Evolutionary conservation across 208 protist genomes (phyloP), one percentile per base, ranked within the genome.

Genomic region (Tetramitus jugosus): DNA sequence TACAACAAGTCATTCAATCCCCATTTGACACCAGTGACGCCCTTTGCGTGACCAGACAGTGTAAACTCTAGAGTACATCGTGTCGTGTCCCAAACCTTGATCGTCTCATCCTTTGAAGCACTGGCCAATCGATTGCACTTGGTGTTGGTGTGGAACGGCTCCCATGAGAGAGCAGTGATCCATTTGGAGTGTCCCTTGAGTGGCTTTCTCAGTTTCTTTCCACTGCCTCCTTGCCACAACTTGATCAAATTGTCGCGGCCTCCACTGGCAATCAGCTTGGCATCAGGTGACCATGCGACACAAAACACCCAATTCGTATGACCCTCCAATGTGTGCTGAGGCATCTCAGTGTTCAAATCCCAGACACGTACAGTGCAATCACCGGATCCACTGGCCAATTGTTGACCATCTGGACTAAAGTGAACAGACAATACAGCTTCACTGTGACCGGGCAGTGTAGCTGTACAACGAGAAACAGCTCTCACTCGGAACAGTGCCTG

Each of bases 341-440:
- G 96, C 13, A 92, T 98, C 46, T 95, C 79, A 10, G 96, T 99
- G 76, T 89, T 75, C 39, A 98, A 86, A 85, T 99, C 97, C 97
- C 97, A 99, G 37, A 99, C 84, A 42, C 96, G 89, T 56, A 99
- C 88, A 52, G 94, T 97, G 46, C 85, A 90, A 84, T 99, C 97
- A 31, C 97, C 96, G 33, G 89, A 89, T 26, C 93, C 96, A 23
- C 90, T 96, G 7, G 94, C 97, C 1, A 98, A 82, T 8, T 88
- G 83, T 37, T 83, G 86, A 79, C 95, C 93, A 88, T 98, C 93
- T 1, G 96, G 95, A 3, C 89, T 95, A 82, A 98, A 99, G 40
- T 81, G 69, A 39, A 93, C 87, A 45, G 91, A 86, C n/a, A 98
- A 84, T 69, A 98, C 89, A 3, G 93, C 91, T 79, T 97, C 95